A percentile compares a stretch with the other conserved stretches of the same genome.
Evolutionary conservation across 345 rosid genomes (phyloP).

Genomic region (Viola odorata): DNA sequence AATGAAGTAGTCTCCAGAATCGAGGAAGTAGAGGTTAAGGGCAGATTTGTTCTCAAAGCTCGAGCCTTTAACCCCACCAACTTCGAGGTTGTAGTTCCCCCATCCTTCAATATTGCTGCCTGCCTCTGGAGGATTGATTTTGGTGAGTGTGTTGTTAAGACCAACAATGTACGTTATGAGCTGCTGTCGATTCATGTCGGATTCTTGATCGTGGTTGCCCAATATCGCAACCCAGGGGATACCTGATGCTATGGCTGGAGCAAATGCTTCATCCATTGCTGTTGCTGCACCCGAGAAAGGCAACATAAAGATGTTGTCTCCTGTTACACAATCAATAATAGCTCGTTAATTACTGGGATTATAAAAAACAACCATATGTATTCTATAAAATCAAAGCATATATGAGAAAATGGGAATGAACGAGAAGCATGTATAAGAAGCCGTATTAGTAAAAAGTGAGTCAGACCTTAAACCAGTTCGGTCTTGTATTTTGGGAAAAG

Average conservation of each 20-base stretch:
- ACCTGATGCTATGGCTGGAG: constrained; percentile 62
- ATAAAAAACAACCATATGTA: too few species aligned
- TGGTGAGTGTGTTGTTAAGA: constrained; percentile 59
- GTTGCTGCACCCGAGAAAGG: constrained; percentile 60
- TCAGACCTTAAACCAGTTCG: too few species aligned
- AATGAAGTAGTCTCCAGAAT: constrained; percentile 73
- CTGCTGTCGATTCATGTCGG: constrained; percentile 63
- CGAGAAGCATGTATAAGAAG: too few species aligned
- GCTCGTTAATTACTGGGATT: too few species aligned
- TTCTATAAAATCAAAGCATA: too few species aligned
- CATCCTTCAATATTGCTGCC: constrained; percentile 62
- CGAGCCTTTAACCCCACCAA: constrained; percentile 66
- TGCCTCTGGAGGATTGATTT: constrained; percentile 51
- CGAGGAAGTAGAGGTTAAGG: constrained; percentile 79
- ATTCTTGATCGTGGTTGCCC: constrained; percentile 92
- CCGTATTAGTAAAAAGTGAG: too few species aligned
- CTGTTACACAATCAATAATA: constrained; percentile 24
- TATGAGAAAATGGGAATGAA: too few species aligned
- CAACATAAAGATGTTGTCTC: constrained; percentile 64
- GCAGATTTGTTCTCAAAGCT: constrained; percentile 63
- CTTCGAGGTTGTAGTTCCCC: constrained; percentile 81
- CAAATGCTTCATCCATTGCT: constrained; percentile 63
- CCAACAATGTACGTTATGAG: constrained; percentile 72
- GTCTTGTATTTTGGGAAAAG: neutral
- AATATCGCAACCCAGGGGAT: constrained; percentile 89